Conservation (phyloP, 1,139 yeast species). For the Saccharomycopsis crataegensis region DNA sequence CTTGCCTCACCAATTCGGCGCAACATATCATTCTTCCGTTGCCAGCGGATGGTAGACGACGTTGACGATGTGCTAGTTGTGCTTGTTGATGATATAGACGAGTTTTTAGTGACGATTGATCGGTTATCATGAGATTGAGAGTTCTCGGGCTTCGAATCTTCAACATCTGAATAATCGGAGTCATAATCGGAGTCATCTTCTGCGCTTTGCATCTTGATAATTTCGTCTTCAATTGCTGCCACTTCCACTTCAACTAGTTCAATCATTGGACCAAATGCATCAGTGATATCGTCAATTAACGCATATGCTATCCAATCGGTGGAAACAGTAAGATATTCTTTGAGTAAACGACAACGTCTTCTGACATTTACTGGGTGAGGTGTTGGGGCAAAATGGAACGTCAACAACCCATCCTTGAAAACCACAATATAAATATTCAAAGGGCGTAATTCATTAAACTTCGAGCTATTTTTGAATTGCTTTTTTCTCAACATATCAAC, state of each 20-base stretch:
- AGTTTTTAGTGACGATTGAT: background rate
- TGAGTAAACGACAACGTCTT: constrained; percentile 77
- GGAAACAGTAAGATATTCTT: constrained; percentile 81
- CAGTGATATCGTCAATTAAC: constrained; percentile 91
- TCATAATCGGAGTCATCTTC: constrained; percentile 32
- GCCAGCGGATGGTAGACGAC: constrained; percentile 66
- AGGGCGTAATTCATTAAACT: constrained; percentile 59
- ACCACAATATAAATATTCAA: constrained; percentile 89
- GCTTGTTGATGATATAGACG: constrained; percentile 21
- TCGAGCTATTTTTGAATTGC: constrained; percentile 2
- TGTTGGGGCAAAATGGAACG: constrained; percentile 91
- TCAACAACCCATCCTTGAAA: constrained; percentile 80
- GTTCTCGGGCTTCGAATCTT: background rate
- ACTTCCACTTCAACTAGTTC: constrained; percentile 90
- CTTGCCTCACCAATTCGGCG: constrained; percentile 93
- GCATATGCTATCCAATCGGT: constrained; percentile 98
- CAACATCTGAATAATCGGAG: background rate
- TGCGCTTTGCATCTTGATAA: constrained; percentile 72
- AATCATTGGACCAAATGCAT: constrained; percentile 94
- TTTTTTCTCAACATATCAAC: constrained; percentile 37
- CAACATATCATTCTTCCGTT: constrained; percentile 87
- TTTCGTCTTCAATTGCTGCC: constrained; percentile 84
- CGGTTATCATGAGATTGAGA: background rate
- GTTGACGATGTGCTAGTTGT: constrained; percentile 27
- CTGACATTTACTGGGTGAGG: constrained; percentile 96